Evolutionary conservation across 306 rosid genomes (phyloP).

Genomic region (Mimosa pudica): DNA sequence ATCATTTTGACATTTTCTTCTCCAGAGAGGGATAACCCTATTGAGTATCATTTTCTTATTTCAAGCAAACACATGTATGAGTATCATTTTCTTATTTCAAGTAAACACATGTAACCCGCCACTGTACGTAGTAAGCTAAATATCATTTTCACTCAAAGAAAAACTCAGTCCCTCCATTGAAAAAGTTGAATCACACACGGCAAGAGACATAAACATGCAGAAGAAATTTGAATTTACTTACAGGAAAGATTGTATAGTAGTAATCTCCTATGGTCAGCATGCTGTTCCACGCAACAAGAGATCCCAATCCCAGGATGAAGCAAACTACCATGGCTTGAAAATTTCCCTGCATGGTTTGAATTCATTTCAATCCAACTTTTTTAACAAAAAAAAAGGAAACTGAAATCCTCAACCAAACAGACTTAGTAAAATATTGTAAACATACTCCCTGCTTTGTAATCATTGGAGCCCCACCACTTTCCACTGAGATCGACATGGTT

Average conservation of each 20-base stretch:
- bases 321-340: conserved; percentile 49
- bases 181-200: background rate
- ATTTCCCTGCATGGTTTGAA: conserved; percentile 47
- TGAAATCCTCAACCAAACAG: background rate
- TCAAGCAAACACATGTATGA: too few species aligned
- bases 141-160: too few species aligned
- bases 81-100: too few species aligned
- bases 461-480: background rate
- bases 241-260: conserved; percentile 46
- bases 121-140: too few species aligned
- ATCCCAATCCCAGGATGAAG: conserved; percentile 66
- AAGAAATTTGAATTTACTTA: background rate
- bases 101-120: too few species aligned
- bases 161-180: too few species aligned
- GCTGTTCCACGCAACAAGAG: conserved; percentile 60
- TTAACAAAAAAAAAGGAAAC: background rate
- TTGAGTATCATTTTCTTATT: too few species aligned
- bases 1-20: too few species aligned
- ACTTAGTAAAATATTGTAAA: background rate
- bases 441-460: conserved; percentile 9
- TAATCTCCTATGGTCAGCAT: conserved; percentile 61
- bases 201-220: too few species aligned
- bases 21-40: too few species aligned
- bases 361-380: conserved; percentile 4
- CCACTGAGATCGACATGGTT: conserved; percentile 6